phyloP scores from a whole-genome alignment of 2,329 filamentous ascomycete species.

The Blumeriella jaapii region DNA sequence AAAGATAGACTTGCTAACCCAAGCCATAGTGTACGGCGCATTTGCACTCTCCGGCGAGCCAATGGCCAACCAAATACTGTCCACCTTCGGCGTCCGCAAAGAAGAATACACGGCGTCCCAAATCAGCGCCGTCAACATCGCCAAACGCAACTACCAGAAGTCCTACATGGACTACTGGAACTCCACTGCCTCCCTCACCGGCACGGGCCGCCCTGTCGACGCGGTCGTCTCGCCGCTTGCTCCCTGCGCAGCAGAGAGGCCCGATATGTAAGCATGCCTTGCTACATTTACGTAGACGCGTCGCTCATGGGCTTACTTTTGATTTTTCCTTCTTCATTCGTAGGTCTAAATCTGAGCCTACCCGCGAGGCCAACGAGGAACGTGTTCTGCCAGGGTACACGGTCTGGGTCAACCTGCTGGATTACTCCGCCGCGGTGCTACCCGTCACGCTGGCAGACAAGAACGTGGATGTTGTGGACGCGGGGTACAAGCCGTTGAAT shows the following conservation, averaged over 20 bases:
- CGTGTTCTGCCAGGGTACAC: conserved; percentile 13
- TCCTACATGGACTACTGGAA: conserved; percentile 44
- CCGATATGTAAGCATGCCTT: conserved; percentile 35
- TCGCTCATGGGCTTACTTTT: background rate
- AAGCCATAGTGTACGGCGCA: conserved; percentile 30
- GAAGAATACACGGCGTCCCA: conserved; percentile 23
- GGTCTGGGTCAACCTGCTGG: conserved; percentile 35
- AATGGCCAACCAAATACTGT: conserved; percentile 20
- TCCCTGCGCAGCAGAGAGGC: conserved; percentile 38
- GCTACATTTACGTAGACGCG: conserved; percentile 21
- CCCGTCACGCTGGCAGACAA: conserved; percentile 38
- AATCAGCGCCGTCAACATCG: conserved; percentile 33
- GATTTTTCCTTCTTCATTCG: conserved; percentile 1
- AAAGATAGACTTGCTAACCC: background rate
- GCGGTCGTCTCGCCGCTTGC: conserved; percentile 39
- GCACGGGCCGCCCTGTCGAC: conserved; percentile 37
- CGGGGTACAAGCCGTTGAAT: conserved; percentile 30
- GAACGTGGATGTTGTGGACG: conserved; percentile 29
- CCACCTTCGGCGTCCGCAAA: conserved; percentile 25
- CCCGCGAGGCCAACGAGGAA: conserved; percentile 11
- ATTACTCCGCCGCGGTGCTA: conserved; percentile 47
- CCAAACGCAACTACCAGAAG: conserved; percentile 43
- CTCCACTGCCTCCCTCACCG: conserved; percentile 16
- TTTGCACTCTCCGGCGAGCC: conserved; percentile 45
- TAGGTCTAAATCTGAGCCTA: conserved; percentile 10